These are phyloP conservation scores for Populus davidiana DNA, from an alignment of 345 rosid genomes.

Conservation along the genomic window DNA sequence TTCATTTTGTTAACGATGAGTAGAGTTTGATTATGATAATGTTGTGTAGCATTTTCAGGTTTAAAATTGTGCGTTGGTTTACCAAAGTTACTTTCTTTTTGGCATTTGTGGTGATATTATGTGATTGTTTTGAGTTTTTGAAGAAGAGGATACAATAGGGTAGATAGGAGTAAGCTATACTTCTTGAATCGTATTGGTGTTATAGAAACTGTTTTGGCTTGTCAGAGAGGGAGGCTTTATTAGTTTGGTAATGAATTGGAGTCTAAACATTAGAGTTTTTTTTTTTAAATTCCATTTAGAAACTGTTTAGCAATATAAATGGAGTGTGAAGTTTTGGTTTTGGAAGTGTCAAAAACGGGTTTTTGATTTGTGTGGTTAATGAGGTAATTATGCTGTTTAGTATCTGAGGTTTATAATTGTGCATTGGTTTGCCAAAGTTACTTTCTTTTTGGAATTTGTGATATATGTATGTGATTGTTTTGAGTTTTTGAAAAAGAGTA, in stretches of 20 bases:
- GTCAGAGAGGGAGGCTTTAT: neutral
- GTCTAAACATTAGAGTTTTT: neutral
- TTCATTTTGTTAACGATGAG: neutral
- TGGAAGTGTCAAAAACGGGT: neutral
- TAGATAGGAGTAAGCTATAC: neutral
- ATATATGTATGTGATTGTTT: neutral
- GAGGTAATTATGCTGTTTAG: neutral
- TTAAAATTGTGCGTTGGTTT: neutral
- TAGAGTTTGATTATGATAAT: neutral
- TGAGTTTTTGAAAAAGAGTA: neutral
- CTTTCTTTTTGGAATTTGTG: neutral
- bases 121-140: neutral
- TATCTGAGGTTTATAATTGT: neutral
- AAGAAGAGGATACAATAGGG: neutral
- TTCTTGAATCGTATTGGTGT: neutral
- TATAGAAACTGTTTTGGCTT: neutral
- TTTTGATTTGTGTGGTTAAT: neutral
- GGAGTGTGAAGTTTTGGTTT: neutral
- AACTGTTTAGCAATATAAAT: too few species aligned
- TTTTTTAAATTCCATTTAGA: too few species aligned
- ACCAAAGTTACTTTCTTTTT: neutral
- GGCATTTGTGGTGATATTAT: neutral
- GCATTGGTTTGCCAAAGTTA: neutral
- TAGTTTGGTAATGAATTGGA: conserved; percentile 1
- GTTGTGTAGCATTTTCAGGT: neutral